These are phyloP conservation scores for Alopecurus myosuroides DNA, from an alignment of 176 grass and related monocot genomes.

Conservation along the genomic window DNA sequence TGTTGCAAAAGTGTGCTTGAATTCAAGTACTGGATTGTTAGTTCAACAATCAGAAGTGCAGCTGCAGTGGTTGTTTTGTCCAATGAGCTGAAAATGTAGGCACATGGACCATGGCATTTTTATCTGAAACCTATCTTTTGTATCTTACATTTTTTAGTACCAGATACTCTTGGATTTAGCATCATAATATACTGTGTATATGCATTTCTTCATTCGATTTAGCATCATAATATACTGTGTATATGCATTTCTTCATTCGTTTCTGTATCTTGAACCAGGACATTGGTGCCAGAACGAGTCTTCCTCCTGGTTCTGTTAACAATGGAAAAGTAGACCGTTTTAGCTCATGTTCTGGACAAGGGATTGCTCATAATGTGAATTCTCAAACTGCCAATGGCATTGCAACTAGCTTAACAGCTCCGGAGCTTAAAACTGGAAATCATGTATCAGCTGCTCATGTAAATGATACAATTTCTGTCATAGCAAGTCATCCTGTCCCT, in stretches of 20 bases:
- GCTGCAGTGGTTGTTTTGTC: neutral
- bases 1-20: neutral
- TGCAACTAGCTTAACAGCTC: slow-evolving; percentile 24
- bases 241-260: slow-evolving; percentile 18
- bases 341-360: slow-evolving; percentile 22
- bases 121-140: slow-evolving; percentile 18
- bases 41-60: neutral
- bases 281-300: slow-evolving; percentile 16
- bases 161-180: neutral
- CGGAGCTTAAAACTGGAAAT: slow-evolving; percentile 26
- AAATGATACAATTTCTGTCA: slow-evolving; percentile 11
- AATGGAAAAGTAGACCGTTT: slow-evolving; percentile 33
- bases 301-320: slow-evolving; percentile 35
- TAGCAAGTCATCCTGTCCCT: slow-evolving; percentile 15
- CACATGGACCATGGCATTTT: neutral
- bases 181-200: neutral
- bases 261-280: slow-evolving; percentile 39
- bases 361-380: slow-evolving; percentile 25
- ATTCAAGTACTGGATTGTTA: slow-evolving; percentile 10
- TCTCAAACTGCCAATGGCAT: slow-evolving; percentile 21
- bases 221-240: neutral
- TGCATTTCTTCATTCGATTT: slow-evolving; percentile 22
- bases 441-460: slow-evolving; percentile 15
- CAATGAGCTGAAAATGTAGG: neutral
- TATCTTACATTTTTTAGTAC: neutral